phyloP scores from a whole-genome alignment of 2,329 filamentous ascomycete genomes.

The Sporothrix inflata region DNA sequence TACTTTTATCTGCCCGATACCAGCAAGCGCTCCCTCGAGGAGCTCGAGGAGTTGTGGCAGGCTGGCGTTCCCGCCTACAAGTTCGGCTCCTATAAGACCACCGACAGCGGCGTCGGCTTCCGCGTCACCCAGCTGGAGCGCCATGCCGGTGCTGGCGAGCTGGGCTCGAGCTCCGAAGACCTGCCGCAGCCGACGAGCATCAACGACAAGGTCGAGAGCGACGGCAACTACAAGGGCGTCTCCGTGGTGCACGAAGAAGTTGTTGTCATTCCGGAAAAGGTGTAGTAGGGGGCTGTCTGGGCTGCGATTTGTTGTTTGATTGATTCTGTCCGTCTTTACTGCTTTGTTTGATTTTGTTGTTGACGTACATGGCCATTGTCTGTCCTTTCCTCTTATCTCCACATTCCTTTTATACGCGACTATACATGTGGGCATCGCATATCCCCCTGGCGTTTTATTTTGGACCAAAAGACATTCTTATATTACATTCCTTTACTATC shows the following conservation, averaged over 20 bases:
- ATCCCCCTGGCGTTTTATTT: not conserved
- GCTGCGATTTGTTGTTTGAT: not conserved
- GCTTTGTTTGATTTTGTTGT: not conserved
- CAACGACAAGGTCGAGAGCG: not conserved
- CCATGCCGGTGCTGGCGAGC: conserved; percentile 24
- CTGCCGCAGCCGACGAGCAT: not conserved
- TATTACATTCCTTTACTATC: not conserved
- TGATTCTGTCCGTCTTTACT: not conserved
- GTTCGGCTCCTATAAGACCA: conserved; percentile 23
- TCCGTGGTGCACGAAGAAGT: conserved; percentile 27
- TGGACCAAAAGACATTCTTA: not conserved
- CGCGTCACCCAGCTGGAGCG: conserved; percentile 30
- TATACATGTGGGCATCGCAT: conserved; percentile 16
- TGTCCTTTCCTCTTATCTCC: not conserved
- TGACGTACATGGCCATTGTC: not conserved
- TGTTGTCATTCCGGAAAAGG: conserved; percentile 1
- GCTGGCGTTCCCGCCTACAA: conserved; percentile 25
- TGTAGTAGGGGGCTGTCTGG: not conserved
- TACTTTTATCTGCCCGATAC: conserved; percentile 32
- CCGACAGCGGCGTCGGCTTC: conserved; percentile 22
- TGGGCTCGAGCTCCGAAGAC: conserved; percentile 23
- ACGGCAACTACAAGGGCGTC: not conserved
- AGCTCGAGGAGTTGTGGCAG: conserved; percentile 33
- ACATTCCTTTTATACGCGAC: not conserved
- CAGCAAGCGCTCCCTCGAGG: conserved; percentile 31